phyloP scores from a whole-genome alignment of 306 rosid genomes.

The Ochetophila trinervis region DNA sequence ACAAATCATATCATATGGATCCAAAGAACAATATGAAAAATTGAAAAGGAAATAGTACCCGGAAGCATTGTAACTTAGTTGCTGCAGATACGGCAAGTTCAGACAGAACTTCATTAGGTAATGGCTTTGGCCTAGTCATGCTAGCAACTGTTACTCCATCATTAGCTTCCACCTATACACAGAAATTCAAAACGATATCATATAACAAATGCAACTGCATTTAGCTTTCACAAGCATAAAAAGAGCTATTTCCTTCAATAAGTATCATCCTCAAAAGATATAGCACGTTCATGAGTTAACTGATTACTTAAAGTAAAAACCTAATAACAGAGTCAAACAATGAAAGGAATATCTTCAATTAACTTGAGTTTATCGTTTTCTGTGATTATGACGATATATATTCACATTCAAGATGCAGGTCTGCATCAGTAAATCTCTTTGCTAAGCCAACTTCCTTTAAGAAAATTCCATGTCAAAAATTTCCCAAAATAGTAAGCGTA shows the following conservation, averaged over 20 bases:
- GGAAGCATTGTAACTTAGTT: slow-evolving; percentile 81
- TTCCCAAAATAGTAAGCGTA: too few species aligned
- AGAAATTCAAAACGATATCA: slow-evolving; percentile 16
- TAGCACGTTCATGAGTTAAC: background rate
- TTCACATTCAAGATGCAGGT: too few species aligned
- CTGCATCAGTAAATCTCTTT: too few species aligned
- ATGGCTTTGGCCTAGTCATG: slow-evolving; percentile 75
- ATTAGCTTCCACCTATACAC: slow-evolving; percentile 74
- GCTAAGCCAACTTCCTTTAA: too few species aligned
- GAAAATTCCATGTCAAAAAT: too few species aligned
- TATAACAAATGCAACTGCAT: slow-evolving; percentile 6
- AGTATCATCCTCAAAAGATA: background rate
- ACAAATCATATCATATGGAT: too few species aligned
- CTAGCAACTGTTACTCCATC: slow-evolving; percentile 91
- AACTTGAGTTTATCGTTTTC: too few species aligned
- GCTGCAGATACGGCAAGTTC: slow-evolving; percentile 91
- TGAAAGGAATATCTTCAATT: too few species aligned
- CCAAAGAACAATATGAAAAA: background rate
- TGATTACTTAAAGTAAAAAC: too few species aligned
- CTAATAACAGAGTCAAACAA: too few species aligned
- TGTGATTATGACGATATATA: too few species aligned
- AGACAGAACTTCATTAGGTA: slow-evolving; percentile 74
- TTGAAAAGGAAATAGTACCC: slow-evolving; percentile 40
- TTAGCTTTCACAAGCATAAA: slow-evolving; percentile 16
- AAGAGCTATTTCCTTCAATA: background rate